Evolutionary conservation across 2,329 filamentous ascomycete species (phyloP).

Genomic region (Dryadomyces quercus-mongolicae): DNA sequence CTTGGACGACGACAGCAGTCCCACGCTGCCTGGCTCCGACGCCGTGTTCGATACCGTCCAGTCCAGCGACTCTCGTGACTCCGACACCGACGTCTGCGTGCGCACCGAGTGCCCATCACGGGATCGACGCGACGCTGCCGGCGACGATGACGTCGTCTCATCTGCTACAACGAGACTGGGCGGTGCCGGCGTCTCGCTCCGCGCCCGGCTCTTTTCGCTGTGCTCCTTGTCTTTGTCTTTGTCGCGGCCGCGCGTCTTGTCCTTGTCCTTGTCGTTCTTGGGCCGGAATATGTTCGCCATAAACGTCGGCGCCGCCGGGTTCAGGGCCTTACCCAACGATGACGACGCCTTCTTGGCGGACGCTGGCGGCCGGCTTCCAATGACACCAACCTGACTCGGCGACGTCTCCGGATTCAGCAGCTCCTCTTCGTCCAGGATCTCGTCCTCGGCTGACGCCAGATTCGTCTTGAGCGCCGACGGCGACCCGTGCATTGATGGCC

Average conservation of each 20-base stretch:
- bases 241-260: constrained; percentile 22
- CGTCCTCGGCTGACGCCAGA: constrained; percentile 51
- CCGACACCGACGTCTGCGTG: constrained; percentile 45
- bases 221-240: constrained; percentile 19
- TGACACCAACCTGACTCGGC: constrained; percentile 52
- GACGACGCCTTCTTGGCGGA: constrained; percentile 24
- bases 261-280: constrained; percentile 21
- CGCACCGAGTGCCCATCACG: constrained; percentile 44
- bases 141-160: constrained; percentile 20
- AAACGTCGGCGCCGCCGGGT: constrained; percentile 83
- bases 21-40: constrained; percentile 34
- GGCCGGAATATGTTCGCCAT: constrained; percentile 55
- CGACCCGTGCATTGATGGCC: constrained; percentile 71
- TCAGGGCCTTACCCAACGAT: constrained; percentile 52
- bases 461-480: constrained; percentile 50
- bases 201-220: background rate
- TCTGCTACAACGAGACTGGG: constrained; percentile 29
- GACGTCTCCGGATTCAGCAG: constrained; percentile 38
- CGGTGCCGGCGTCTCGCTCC: constrained; percentile 11
- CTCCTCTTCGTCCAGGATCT: constrained; percentile 48
- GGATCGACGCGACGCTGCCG: constrained; percentile 40
- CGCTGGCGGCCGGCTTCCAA: constrained; percentile 60
- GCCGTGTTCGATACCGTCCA: constrained; percentile 42
- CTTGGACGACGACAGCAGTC: constrained; percentile 27
- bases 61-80: constrained; percentile 49